Evolutionary conservation across 805 yeast species (phyloP).

Genomic region (Candida wancherniae): DNA sequence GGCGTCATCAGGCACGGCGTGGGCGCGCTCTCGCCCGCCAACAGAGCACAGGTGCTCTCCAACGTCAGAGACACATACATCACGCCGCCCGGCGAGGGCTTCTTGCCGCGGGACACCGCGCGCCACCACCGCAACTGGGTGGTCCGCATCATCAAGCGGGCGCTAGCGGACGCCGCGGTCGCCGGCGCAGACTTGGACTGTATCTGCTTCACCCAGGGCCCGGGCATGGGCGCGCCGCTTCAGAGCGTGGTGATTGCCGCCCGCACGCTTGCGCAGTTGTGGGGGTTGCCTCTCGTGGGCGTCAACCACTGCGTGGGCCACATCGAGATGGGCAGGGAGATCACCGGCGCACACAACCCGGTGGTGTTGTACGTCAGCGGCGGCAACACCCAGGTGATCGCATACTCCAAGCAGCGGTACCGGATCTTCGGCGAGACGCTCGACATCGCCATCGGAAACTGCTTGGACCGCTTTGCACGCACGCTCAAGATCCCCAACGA

Average conservation of each 20-base stretch:
- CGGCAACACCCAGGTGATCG: conserved; percentile 97
- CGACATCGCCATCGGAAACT: conserved; percentile 96
- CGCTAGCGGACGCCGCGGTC: conserved; percentile 60
- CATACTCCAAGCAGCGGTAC: conserved; percentile 88
- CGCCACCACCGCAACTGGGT: conserved; percentile 96
- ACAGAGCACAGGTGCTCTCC: conserved; percentile 73
- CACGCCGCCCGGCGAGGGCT: conserved; percentile 98
- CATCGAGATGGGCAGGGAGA: conserved; percentile 98
- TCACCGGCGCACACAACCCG: conserved; percentile 96
- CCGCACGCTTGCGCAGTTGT: conserved; percentile 71
- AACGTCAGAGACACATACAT: conserved; percentile 92
- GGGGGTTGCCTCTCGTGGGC: conserved; percentile 84
- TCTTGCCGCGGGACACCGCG: conserved; percentile 93
- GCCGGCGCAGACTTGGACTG: conserved; percentile 55
- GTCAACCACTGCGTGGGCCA: conserved; percentile 98
- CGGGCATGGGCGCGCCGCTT: conserved; percentile 99
- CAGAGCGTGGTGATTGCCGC: conserved; percentile 93
- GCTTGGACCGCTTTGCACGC: conserved; percentile 93
- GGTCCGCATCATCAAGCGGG: conserved; percentile 63
- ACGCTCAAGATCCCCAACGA: conserved; percentile 82
- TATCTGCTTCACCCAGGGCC: conserved; percentile 95
- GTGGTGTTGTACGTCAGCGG: conserved; percentile 97
- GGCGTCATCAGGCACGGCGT: conserved; percentile 77
- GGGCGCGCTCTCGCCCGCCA: conserved; percentile 52
- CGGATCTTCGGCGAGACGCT: conserved; percentile 99